Evolutionary conservation across 2,329 filamentous ascomycete species (phyloP).

Genomic region (Fusarium citri): DNA sequence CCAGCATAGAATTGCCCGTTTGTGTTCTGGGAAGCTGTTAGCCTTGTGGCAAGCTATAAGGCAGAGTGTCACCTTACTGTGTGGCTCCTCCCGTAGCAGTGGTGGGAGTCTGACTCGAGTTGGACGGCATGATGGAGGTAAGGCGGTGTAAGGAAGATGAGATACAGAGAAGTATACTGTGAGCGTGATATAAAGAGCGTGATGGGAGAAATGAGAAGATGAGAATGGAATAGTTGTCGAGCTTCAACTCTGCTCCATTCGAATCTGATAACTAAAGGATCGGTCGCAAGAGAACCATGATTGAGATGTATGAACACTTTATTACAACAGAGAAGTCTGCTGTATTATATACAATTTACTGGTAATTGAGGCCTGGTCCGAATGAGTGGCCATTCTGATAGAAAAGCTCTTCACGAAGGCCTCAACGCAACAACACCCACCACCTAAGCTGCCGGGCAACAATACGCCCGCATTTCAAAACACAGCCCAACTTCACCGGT

Average conservation of each 20-base stretch:
- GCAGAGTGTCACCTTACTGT: constrained; percentile 3
- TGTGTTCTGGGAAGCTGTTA: background rate
- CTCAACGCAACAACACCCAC: constrained; percentile 13
- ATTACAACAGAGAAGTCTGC: background rate
- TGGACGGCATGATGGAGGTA: constrained; percentile 9
- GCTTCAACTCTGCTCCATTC: constrained; percentile 3
- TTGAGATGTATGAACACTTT: background rate
- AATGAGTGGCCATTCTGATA: background rate
- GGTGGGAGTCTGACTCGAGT: background rate
- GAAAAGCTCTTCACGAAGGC: background rate
- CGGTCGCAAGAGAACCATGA: constrained; percentile 7
- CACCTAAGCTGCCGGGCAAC: background rate
- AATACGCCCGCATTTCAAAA: constrained; percentile 3
- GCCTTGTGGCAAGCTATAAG: background rate
- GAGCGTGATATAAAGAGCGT: background rate
- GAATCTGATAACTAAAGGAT: background rate
- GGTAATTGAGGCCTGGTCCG: background rate
- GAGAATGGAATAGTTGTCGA: background rate
- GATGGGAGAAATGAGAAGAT: background rate
- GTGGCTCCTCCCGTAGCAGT: background rate
- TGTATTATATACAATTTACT: background rate
- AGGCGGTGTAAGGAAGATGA: background rate
- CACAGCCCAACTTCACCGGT: constrained; percentile 10
- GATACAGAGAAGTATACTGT: background rate
- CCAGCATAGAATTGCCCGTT: background rate